phyloP scores from a whole-genome alignment of 257 asterid genomes.

The Forsythia viridissima region DNA sequence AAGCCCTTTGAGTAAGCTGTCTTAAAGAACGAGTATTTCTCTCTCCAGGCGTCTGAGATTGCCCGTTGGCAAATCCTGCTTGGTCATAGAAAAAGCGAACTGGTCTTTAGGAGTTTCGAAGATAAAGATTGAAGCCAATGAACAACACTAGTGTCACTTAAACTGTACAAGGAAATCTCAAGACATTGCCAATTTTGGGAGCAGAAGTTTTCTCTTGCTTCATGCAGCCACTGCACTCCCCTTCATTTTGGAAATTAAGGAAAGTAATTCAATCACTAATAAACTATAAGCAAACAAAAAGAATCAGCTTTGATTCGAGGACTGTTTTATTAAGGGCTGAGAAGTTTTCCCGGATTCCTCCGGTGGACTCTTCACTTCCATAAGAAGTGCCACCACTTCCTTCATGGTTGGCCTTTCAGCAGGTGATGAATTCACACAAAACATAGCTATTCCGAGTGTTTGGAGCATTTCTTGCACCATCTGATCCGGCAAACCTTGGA shows the following conservation, averaged over 20 bases:
- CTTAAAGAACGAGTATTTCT: too few species aligned
- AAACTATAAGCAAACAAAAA: conserved; percentile 1
- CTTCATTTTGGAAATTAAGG: conserved; percentile 9
- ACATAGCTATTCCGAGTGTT: conserved; percentile 93
- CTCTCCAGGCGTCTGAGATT: too few species aligned
- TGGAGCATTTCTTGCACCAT: conserved; percentile 97
- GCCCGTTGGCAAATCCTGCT: background rate
- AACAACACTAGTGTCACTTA: conserved; percentile 33
- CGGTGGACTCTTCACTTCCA: conserved; percentile 85
- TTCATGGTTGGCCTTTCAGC: conserved; percentile 90
- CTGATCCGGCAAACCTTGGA: conserved; percentile 78
- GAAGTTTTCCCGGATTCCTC: conserved; percentile 78
- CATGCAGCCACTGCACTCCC: conserved; percentile 8
- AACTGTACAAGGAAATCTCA: conserved; percentile 59
- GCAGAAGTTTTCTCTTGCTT: conserved; percentile 25
- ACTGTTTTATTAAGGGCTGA: conserved; percentile 84
- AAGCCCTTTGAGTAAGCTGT: too few species aligned
- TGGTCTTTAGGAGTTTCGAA: background rate
- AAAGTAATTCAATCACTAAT: conserved; percentile 34
- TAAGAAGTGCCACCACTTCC: conserved; percentile 91
- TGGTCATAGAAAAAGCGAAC: background rate
- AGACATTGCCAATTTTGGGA: conserved; percentile 34
- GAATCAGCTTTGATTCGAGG: conserved; percentile 62
- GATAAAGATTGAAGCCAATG: conserved; percentile 21
- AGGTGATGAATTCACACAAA: conserved; percentile 86